These are phyloP conservation scores for Pulicaria dysenterica DNA, from an alignment of 129 eudicot genomes.

Conservation along the genomic window DNA sequence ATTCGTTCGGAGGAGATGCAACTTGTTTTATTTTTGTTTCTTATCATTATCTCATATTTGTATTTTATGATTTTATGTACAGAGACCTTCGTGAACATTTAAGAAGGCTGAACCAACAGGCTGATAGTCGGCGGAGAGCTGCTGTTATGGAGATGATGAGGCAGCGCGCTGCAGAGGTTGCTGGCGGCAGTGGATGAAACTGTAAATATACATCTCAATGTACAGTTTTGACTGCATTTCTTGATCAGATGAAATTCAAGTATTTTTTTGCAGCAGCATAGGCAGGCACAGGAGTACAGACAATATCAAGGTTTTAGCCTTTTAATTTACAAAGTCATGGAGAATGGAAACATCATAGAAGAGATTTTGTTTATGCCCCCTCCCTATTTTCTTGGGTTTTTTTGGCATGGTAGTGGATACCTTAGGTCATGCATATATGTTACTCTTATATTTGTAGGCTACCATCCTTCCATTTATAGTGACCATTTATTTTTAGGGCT, in stretches of 20 bases:
- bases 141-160: constrained; percentile 99
- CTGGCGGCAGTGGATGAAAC: constrained; percentile 47
- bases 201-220: constrained; percentile 46
- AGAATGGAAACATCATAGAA: constrained; percentile 17
- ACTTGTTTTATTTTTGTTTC: neutral
- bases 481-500: neutral
- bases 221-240: constrained; percentile 35
- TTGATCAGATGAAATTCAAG: constrained; percentile 31
- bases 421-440: constrained; percentile 20
- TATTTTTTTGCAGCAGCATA: constrained; percentile 21
- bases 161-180: constrained; percentile 94
- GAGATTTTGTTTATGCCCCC: neutral
- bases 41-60: neutral
- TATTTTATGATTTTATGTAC: constrained; percentile 4
- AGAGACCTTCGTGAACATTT: constrained; percentile 80
- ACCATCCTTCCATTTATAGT: constrained; percentile 22
- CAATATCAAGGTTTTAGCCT: constrained; percentile 21
- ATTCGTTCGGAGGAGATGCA: too few relatives aligned
- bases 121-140: constrained; percentile 86
- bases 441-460: neutral
- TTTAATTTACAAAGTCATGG: constrained; percentile 18
- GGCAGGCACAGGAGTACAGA: constrained; percentile 20
- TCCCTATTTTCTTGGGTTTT: neutral
- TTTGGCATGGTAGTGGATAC: constrained; percentile 18
- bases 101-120: constrained; percentile 77